phyloP scores from a whole-genome alignment of 768 basidiomycete species.

The Serendipita sp. region DNA sequence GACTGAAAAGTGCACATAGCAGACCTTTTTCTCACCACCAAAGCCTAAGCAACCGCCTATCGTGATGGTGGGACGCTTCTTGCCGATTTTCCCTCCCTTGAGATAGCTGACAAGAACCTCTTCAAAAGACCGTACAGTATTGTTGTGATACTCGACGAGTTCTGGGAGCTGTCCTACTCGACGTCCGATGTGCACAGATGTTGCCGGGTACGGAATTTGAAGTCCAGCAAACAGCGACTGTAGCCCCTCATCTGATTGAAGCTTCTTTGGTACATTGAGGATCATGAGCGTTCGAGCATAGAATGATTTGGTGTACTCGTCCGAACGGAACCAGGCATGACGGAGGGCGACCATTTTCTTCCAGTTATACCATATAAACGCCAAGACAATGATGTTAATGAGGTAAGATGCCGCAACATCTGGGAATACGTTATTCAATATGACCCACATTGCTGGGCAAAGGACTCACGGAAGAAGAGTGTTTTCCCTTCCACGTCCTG shows the following conservation, averaged over 20 bases:
- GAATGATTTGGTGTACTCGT: constrained; percentile 65
- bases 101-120: constrained; percentile 77
- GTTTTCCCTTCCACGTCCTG: constrained; percentile 12
- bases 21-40: constrained; percentile 54
- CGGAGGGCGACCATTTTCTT: constrained; percentile 62
- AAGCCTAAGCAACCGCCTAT: constrained; percentile 68
- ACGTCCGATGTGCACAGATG: constrained; percentile 77
- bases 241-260: constrained; percentile 76
- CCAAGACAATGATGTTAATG: constrained; percentile 57
- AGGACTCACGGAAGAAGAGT: neutral
- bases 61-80: constrained; percentile 65
- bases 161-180: constrained; percentile 79
- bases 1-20: neutral
- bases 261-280: constrained; percentile 59
- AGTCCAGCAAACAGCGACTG: constrained; percentile 54
- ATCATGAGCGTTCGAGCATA: constrained; percentile 80
- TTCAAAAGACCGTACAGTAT: constrained; percentile 88
- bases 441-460: no score
- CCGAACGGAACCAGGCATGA: constrained; percentile 55
- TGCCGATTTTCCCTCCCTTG: constrained; percentile 62
- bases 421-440: constrained; percentile 42
- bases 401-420: constrained; percentile 75
- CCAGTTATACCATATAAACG: constrained; percentile 62
- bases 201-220: constrained; percentile 75
- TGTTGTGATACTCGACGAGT: constrained; percentile 81